These are phyloP conservation scores for Annona squamosa DNA, from an alignment of 164 flowering plant species.

Conservation along the genomic window DNA sequence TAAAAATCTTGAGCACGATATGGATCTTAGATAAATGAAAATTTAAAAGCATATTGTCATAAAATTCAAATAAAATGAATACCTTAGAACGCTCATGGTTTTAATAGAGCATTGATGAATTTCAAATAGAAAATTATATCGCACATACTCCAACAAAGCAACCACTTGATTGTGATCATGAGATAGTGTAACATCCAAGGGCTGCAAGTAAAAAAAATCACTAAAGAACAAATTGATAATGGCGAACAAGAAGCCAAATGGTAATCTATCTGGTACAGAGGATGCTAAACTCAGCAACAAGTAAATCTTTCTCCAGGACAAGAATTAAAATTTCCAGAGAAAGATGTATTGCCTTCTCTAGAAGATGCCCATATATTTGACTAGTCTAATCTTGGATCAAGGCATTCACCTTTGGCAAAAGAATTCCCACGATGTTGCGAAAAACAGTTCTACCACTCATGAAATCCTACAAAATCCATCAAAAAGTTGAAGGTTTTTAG, in stretches of 20 bases:
- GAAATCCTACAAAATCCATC: conserved; percentile 62
- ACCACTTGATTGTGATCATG: conserved; percentile 86
- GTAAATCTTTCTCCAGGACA: conserved; percentile 69
- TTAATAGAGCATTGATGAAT: conserved; percentile 86
- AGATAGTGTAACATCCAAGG: conserved; percentile 79
- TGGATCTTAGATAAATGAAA: not conserved
- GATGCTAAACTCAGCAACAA: conserved; percentile 92
- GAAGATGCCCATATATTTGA: conserved; percentile 66
- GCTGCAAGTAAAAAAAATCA: conserved; percentile 39
- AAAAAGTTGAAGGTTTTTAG: not conserved
- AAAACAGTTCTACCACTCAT: conserved; percentile 91
- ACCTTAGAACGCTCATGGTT: conserved; percentile 82
- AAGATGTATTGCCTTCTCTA: conserved; percentile 87
- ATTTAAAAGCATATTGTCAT: not conserved
- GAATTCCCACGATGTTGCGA: conserved; percentile 79
- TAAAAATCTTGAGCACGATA: not conserved
- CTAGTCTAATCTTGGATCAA: conserved; percentile 57
- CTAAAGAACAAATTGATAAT: not conserved
- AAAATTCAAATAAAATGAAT: conserved; percentile 1
- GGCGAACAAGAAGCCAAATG: not conserved
- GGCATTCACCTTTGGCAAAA: conserved; percentile 68
- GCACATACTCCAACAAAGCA: conserved; percentile 80
- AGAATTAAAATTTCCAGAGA: conserved; percentile 79
- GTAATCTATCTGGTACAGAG: conserved; percentile 66
- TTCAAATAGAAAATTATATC: conserved; percentile 76